A percentile compares a stretch with the other conserved stretches of the same genome.
Conservation (phyloP, 371 early-diverging fungal genomes). For the Fennellomyces sp. region DNA sequence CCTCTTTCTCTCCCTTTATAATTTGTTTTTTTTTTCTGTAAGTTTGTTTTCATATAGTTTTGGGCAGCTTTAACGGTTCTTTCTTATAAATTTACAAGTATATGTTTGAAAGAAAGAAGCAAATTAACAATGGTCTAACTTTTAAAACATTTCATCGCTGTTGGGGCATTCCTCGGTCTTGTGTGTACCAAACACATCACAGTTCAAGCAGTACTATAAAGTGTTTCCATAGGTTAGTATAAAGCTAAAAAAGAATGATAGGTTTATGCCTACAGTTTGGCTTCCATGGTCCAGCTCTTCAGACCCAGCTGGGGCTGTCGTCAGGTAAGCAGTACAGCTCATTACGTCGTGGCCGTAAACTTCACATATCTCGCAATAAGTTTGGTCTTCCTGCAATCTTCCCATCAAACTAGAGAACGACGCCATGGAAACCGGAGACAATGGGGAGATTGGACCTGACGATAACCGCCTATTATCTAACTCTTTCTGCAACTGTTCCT, state of each 20-base stretch:
- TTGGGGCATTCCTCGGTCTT: constrained; percentile 72
- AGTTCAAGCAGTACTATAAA: constrained; percentile 69
- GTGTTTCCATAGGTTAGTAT: background rate
- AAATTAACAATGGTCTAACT: background rate
- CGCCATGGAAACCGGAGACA: constrained; percentile 5
- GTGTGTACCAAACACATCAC: constrained; percentile 65
- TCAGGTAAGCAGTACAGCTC: constrained; percentile 49
- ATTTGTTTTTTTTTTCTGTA: background rate
- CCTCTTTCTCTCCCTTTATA: background rate
- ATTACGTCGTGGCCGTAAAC: constrained; percentile 61
- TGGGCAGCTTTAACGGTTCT: too few species aligned
- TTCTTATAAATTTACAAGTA: too few species aligned
- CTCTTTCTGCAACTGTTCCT: constrained; percentile 6
- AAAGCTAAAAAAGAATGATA: background rate
- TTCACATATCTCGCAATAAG: constrained; percentile 69
- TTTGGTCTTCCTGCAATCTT: constrained; percentile 8
- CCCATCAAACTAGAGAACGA: constrained; percentile 3
- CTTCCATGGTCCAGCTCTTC: background rate
- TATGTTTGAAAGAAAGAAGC: background rate
- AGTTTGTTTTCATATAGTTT: background rate
- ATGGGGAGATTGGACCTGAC: constrained; percentile 3
- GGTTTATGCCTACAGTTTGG: background rate
- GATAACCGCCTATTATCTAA: constrained; percentile 9
- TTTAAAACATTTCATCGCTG: constrained; percentile 57
- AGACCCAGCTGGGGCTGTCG: constrained; percentile 8